Conservation (phyloP, 805 yeast genomes). For the Metschnikowia lachancei region DNA sequence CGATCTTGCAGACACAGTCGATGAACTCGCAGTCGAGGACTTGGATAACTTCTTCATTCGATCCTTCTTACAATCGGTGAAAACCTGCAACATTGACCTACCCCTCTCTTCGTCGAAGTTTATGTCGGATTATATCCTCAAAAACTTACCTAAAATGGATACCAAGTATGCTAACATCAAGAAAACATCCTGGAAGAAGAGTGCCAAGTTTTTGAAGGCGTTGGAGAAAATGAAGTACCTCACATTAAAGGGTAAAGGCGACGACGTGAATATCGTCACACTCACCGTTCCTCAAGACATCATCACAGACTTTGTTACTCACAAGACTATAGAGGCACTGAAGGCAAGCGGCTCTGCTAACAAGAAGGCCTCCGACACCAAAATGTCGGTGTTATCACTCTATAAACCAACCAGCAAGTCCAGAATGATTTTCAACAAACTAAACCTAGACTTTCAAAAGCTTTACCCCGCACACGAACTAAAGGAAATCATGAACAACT, state of each 20-base stretch:
- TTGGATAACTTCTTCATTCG: conserved; percentile 72
- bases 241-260: conserved; percentile 79
- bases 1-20: conserved; percentile 34
- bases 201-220: conserved; percentile 77
- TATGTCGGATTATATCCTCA: conserved; percentile 65
- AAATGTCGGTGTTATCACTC: conserved; percentile 34
- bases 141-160: conserved; percentile 71
- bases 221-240: conserved; percentile 76
- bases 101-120: conserved; percentile 76
- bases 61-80: conserved; percentile 68
- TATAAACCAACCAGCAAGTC: conserved; percentile 58
- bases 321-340: conserved; percentile 37
- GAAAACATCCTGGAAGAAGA: conserved; percentile 85
- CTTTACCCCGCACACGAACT: conserved; percentile 57
- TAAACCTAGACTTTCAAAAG: conserved; percentile 34
- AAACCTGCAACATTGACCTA: conserved; percentile 50
- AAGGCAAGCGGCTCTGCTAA: conserved; percentile 25
- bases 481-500: conserved; percentile 49
- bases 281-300: conserved; percentile 24
- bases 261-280: conserved; percentile 56
- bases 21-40: conserved; percentile 54
- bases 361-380: conserved; percentile 26
- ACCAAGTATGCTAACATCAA: conserved; percentile 56
- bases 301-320: conserved; percentile 63
- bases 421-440: conserved; percentile 44